Percentiles rank a stretch among this genome's conserved stretches.
Conservation (phyloP, 768 basidiomycete genomes). For the Filobasidium floriforme region DNA sequence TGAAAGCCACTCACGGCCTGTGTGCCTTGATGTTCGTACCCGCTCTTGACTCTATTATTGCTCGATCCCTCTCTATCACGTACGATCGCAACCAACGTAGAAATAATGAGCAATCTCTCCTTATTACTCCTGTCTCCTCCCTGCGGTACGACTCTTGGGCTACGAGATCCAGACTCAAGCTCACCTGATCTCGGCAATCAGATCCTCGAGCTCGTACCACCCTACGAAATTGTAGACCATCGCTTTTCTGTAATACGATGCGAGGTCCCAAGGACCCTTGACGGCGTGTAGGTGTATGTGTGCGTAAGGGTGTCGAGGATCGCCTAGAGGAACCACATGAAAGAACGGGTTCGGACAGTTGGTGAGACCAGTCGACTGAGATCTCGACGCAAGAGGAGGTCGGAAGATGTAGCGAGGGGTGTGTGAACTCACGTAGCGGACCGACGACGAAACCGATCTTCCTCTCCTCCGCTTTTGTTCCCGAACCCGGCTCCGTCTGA, state of each 20-base stretch:
- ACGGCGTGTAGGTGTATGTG: slow-evolving; percentile 16
- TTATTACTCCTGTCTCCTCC: neutral
- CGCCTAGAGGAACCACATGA: slow-evolving; percentile 4
- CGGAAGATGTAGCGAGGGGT: neutral
- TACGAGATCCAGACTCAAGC: neutral
- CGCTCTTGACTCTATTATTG: slow-evolving; percentile 18
- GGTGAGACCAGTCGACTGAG: neutral
- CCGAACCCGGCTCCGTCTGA: too few species aligned
- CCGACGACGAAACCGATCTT: slow-evolving; percentile 13
- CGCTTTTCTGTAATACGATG: slow-evolving; percentile 6
- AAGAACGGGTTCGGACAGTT: too few species aligned
- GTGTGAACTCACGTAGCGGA: slow-evolving; percentile 8
- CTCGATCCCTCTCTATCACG: slow-evolving; percentile 13
- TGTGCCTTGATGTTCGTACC: slow-evolving; percentile 5
- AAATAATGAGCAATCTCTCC: neutral
- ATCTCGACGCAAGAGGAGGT: neutral
- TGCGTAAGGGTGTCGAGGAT: slow-evolving; percentile 16
- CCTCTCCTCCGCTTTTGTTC: slow-evolving; percentile 13
- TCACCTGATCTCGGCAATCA: slow-evolving; percentile 19
- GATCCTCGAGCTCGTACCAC: slow-evolving; percentile 18
- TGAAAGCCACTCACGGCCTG: neutral
- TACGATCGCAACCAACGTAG: neutral
- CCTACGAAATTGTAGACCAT: slow-evolving; percentile 5
- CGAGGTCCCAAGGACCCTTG: neutral
- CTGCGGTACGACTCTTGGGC: neutral